These are phyloP conservation scores for Geotrichum carabidarum DNA, from an alignment of 1,139 yeast genomes.

Conservation along the genomic window DNA sequence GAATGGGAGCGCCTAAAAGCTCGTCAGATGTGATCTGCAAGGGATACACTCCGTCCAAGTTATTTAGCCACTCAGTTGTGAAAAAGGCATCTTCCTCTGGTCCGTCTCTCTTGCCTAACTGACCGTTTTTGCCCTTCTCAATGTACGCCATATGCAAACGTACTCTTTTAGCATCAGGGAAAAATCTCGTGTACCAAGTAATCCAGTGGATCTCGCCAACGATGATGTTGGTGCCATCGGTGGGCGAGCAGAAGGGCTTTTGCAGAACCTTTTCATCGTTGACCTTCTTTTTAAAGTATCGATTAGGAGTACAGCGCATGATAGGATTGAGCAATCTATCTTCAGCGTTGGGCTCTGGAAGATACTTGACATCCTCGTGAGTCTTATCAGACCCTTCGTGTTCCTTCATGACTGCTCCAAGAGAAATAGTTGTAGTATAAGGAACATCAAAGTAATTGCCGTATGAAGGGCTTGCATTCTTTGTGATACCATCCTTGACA, in stretches of 20 bases:
- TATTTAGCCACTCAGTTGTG: slow-evolving; percentile 65
- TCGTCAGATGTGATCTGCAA: slow-evolving; percentile 57
- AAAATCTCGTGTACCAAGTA: slow-evolving; percentile 70
- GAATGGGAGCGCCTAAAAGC: slow-evolving; percentile 49
- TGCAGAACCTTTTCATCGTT: slow-evolving; percentile 49
- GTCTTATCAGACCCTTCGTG: slow-evolving; percentile 20
- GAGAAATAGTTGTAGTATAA: slow-evolving; percentile 40
- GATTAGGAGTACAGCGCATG: slow-evolving; percentile 78
- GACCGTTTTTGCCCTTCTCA: slow-evolving; percentile 54
- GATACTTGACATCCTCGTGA: slow-evolving; percentile 45
- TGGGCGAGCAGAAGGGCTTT: slow-evolving; percentile 81
- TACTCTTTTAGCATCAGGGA: slow-evolving; percentile 51
- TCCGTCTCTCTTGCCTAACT: slow-evolving; percentile 32
- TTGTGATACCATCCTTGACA: slow-evolving; percentile 62
- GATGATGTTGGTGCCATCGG: slow-evolving; percentile 52
- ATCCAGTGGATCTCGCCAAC: slow-evolving; percentile 63
- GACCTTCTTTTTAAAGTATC: slow-evolving; percentile 58
- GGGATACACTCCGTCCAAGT: slow-evolving; percentile 60
- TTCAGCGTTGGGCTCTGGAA: slow-evolving; percentile 44
- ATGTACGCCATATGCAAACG: slow-evolving; percentile 63
- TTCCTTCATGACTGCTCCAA: slow-evolving; percentile 22
- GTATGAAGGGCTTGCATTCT: slow-evolving; percentile 64
- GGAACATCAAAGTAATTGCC: slow-evolving; percentile 73
- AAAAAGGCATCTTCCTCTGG: slow-evolving; percentile 48
- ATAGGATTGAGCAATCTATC: slow-evolving; percentile 72